A percentile compares a stretch with the other conserved stretches of the same genome.
These are phyloP conservation scores for Lipomyces chichibuensis DNA, from an alignment of 805 yeast genomes.

Conservation along the genomic window DNA sequence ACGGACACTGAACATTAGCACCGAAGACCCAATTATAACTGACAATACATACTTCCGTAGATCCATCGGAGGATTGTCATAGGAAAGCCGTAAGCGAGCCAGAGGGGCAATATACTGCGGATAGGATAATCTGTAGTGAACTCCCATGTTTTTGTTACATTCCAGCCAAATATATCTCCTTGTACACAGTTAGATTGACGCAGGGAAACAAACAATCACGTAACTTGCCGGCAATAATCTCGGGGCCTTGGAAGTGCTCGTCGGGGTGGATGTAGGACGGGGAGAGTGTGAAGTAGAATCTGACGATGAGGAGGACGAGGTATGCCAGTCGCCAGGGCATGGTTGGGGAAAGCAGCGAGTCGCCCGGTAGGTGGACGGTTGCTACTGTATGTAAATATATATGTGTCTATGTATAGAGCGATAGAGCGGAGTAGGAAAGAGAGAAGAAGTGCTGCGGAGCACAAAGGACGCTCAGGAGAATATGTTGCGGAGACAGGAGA, in stretches of 20 bases:
- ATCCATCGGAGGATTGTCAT: conserved; percentile 46
- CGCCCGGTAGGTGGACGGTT: conserved; percentile 1
- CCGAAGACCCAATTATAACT: background rate
- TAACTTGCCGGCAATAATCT: conserved; percentile 57
- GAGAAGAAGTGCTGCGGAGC: background rate
- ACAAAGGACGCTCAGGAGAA: background rate
- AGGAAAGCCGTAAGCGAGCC: conserved; percentile 68
- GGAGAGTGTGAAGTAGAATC: conserved; percentile 63
- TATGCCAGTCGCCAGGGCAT: conserved; percentile 35
- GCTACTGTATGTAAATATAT: background rate
- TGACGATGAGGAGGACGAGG: conserved; percentile 38
- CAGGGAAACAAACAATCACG: background rate
- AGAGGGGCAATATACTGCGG: conserved; percentile 71
- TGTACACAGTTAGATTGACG: background rate
- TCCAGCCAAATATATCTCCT: conserved; percentile 50
- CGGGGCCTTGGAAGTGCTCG: conserved; percentile 93
- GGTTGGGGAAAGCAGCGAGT: background rate
- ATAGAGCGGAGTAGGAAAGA: background rate
- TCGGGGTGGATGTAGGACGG: conserved; percentile 95
- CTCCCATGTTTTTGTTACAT: conserved; percentile 77
- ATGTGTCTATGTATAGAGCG: background rate
- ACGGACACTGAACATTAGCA: conserved; percentile 13
- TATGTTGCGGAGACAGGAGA: background rate
- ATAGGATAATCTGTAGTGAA: conserved; percentile 61
- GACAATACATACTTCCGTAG: conserved; percentile 23